A percentile compares a stretch with the other conserved stretches of the same genome.
Conservation (phyloP, 495 filamentous ascomycete species). For the Neohortaea acidophila region DNA sequence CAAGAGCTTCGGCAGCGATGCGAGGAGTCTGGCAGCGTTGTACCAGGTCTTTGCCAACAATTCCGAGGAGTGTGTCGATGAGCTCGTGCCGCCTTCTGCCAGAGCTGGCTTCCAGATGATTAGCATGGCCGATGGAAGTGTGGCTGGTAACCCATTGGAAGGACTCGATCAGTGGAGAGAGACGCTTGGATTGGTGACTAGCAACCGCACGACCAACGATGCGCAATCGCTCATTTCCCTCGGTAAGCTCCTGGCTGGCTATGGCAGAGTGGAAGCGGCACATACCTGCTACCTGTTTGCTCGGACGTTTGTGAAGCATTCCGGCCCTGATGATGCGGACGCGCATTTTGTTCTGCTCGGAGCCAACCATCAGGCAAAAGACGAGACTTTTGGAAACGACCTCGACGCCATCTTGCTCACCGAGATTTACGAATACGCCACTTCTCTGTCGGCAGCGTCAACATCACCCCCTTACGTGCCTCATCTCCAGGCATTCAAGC, state of each 20-base stretch:
- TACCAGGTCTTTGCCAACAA: slow-evolving; percentile 92
- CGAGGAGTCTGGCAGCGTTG: slow-evolving; percentile 71
- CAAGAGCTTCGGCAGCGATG: slow-evolving; percentile 55
- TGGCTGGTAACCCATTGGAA: slow-evolving; percentile 57
- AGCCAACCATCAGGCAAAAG: slow-evolving; percentile 52
- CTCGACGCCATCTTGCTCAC: slow-evolving; percentile 74
- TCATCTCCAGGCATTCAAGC: slow-evolving; percentile 77
- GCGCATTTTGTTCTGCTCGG: slow-evolving; percentile 71
- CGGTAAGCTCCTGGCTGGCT: slow-evolving; percentile 69
- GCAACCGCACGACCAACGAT: slow-evolving; percentile 73
- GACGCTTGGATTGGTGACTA: slow-evolving; percentile 68
- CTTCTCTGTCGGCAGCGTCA: slow-evolving; percentile 43
- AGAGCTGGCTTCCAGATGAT: slow-evolving; percentile 83
- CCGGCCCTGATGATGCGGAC: slow-evolving; percentile 69
- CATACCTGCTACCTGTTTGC: slow-evolving; percentile 70
- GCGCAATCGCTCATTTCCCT: slow-evolving; percentile 59
- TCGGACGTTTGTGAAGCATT: slow-evolving; percentile 43
- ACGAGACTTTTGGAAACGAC: slow-evolving; percentile 52
- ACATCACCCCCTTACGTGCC: slow-evolving; percentile 38
- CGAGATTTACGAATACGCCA: slow-evolving; percentile 82
- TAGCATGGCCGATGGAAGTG: slow-evolving; percentile 44
- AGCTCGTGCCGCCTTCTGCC: slow-evolving; percentile 88
- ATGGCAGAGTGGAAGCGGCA: slow-evolving; percentile 78
- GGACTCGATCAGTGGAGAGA: slow-evolving; percentile 90
- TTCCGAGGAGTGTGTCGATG: slow-evolving; percentile 84